These are phyloP conservation scores for Fragaria vesca DNA, from an alignment of 306 rosid species.

Conservation along the genomic window DNA sequence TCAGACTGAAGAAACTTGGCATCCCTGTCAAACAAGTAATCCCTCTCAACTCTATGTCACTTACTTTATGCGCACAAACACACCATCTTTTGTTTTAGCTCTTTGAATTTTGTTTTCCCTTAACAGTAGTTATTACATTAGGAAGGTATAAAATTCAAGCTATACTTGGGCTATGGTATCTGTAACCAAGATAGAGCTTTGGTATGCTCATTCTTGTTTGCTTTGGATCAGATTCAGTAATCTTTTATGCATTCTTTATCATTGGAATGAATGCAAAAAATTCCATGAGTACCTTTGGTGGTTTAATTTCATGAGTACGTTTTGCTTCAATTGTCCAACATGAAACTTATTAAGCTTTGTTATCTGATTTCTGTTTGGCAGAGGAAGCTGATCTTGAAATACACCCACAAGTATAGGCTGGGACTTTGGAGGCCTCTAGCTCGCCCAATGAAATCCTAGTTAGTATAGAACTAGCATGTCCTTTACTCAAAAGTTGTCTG, in stretches of 20 bases:
- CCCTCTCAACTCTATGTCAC: neutral
- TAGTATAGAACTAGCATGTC: constrained; percentile 16
- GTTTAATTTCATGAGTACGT: neutral
- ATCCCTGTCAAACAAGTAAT: constrained; percentile 82
- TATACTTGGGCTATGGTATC: neutral
- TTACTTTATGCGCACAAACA: neutral
- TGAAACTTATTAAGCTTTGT: neutral
- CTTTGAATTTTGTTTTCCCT: neutral
- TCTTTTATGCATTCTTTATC: neutral
- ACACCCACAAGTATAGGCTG: constrained; percentile 75
- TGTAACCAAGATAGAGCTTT: neutral
- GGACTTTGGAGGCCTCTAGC: constrained; percentile 89
- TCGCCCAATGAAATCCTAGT: constrained; percentile 45
- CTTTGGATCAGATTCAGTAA: neutral
- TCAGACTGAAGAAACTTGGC: constrained; percentile 75
- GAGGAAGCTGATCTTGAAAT: constrained; percentile 83
- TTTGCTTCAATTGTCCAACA: neutral
- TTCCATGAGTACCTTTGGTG: neutral
- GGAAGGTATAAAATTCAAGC: neutral
- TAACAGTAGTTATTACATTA: neutral
- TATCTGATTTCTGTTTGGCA: constrained; percentile 40
- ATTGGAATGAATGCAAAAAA: neutral
- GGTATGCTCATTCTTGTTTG: constrained; percentile 2
- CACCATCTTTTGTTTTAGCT: neutral
- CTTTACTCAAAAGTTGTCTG: neutral